Evolutionary conservation across 805 yeast species (phyloP).

Genomic region (Yueomyces sinensis): DNA sequence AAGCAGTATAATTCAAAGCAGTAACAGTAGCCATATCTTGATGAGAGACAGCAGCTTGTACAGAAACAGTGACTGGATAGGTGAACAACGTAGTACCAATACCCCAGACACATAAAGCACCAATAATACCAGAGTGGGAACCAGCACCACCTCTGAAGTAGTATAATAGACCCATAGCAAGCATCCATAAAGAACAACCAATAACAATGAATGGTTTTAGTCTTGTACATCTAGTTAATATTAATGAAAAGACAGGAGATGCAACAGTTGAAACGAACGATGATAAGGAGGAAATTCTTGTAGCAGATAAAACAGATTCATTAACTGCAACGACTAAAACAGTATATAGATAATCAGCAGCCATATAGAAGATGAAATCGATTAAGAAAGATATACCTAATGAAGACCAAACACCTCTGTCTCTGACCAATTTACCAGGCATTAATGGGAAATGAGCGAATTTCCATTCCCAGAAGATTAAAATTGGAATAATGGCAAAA

Average conservation of each 20-base stretch:
- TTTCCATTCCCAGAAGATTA: constrained; percentile 43
- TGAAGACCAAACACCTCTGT: constrained; percentile 61
- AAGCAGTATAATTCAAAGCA: constrained; percentile 43
- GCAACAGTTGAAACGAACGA: constrained; percentile 52
- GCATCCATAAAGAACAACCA: constrained; percentile 47
- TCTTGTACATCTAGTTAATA: constrained; percentile 35
- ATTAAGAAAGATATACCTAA: constrained; percentile 42
- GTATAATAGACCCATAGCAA: constrained; percentile 46
- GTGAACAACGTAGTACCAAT: constrained; percentile 62
- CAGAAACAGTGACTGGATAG: constrained; percentile 48
- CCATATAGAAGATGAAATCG: constrained; percentile 55
- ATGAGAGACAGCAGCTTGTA: constrained; percentile 47
- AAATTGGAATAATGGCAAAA: constrained; percentile 37
- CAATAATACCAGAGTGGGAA: constrained; percentile 46
- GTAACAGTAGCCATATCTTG: constrained; percentile 57
- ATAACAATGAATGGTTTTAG: constrained; percentile 46
- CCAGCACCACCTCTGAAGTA: constrained; percentile 40
- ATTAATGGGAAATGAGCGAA: constrained; percentile 42
- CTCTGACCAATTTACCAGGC: constrained; percentile 40
- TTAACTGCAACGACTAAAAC: constrained; percentile 51
- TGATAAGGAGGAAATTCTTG: constrained; percentile 46
- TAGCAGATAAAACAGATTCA: constrained; percentile 47
- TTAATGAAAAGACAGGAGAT: constrained; percentile 45
- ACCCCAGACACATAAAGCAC: constrained; percentile 52
- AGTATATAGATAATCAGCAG: constrained; percentile 54